These are phyloP conservation scores for Candida jianshihensis DNA, from an alignment of 805 yeast species.

Conservation along the genomic window DNA sequence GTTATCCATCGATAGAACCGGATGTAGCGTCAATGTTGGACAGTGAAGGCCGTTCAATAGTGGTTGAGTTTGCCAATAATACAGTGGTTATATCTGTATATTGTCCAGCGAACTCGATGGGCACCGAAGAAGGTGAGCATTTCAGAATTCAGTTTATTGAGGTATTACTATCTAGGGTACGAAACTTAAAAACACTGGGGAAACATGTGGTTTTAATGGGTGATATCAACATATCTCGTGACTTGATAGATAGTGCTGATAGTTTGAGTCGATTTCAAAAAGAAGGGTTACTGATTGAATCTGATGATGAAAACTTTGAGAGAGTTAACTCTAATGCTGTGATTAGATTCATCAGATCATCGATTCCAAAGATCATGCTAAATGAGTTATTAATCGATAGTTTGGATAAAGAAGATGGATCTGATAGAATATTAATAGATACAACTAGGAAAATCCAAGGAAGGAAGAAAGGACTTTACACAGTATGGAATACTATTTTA, in stretches of 20 bases:
- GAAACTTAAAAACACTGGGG: slow-evolving; percentile 44
- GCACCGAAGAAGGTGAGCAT: slow-evolving; percentile 57
- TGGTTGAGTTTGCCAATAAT: slow-evolving; percentile 62
- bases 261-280: slow-evolving; percentile 40
- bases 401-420: slow-evolving; percentile 19
- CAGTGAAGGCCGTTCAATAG: slow-evolving; percentile 76
- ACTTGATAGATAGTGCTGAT: slow-evolving; percentile 79
- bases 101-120: slow-evolving; percentile 87
- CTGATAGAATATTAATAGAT: slow-evolving; percentile 45
- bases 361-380: slow-evolving; percentile 38
- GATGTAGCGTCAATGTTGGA: slow-evolving; percentile 47
- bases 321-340: slow-evolving; percentile 25
- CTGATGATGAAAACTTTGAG: slow-evolving; percentile 27
- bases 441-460: slow-evolving; percentile 52
- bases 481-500: slow-evolving; percentile 85
- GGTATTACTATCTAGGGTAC: slow-evolving; percentile 54
- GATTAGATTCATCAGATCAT: slow-evolving; percentile 29
- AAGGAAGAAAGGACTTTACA: slow-evolving; percentile 59
- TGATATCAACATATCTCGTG: slow-evolving; percentile 78
- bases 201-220: slow-evolving; percentile 79
- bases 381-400: slow-evolving; percentile 37
- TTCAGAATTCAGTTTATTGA: slow-evolving; percentile 53
- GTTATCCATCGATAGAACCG: slow-evolving; percentile 45
- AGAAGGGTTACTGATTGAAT: slow-evolving; percentile 26
- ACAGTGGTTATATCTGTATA: slow-evolving; percentile 61